phyloP scores from a whole-genome alignment of 192 early-diverging fungal species.

The Mortierella antarctica region DNA sequence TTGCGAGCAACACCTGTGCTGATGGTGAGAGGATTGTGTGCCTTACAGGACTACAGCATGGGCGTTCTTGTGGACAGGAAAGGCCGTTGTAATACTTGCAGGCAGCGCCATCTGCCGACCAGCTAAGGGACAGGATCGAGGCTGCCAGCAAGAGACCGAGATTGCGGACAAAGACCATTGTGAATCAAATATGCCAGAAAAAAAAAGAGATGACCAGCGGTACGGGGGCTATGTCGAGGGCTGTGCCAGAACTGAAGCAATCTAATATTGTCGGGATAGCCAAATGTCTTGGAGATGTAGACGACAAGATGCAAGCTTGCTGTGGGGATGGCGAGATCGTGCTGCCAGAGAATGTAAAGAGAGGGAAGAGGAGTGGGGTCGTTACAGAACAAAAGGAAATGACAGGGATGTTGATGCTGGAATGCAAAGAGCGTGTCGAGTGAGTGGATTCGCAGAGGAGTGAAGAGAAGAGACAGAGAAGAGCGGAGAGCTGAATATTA shows the following conservation, averaged over 20 bases:
- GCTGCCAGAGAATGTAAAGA: neutral
- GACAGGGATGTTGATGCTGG: too few species aligned
- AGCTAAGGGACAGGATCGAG: constrained; percentile 15
- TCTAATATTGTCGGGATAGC: neutral
- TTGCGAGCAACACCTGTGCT: neutral
- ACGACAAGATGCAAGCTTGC: too few species aligned
- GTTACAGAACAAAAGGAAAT: too few species aligned
- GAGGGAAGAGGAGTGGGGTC: neutral
- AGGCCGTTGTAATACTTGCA: constrained; percentile 47
- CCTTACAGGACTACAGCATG: constrained; percentile 50
- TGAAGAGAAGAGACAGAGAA: neutral
- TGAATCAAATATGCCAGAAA: neutral
- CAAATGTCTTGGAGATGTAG: neutral
- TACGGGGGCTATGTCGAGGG: neutral
- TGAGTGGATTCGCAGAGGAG: constrained; percentile 7
- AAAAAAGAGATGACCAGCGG: neutral
- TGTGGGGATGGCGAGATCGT: neutral
- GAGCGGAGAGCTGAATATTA: neutral
- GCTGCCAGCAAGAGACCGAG: constrained; percentile 24
- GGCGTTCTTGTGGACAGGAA: constrained; percentile 32
- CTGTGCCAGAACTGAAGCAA: too few species aligned
- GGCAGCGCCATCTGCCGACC: constrained; percentile 20
- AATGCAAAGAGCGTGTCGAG: neutral
- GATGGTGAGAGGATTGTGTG: neutral
- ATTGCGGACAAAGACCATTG: constrained; percentile 32